These are phyloP conservation scores for Populus deltoides DNA, from an alignment of 345 rosid species.

Conservation along the genomic window DNA sequence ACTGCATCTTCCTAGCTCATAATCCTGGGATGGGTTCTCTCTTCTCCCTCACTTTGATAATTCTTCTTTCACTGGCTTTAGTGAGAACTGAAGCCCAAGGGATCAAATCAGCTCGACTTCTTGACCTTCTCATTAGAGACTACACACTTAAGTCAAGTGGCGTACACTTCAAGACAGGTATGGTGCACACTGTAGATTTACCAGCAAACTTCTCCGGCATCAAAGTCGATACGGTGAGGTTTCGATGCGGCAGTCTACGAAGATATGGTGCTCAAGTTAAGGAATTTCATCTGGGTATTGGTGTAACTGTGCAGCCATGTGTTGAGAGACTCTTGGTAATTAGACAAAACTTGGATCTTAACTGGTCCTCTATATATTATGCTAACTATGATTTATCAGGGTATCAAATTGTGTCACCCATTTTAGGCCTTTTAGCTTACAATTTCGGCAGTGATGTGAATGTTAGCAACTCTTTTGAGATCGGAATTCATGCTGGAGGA, in stretches of 20 bases:
- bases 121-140: constrained; percentile 75
- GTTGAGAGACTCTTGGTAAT: constrained; percentile 76
- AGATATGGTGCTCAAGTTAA: constrained; percentile 73
- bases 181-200: constrained; percentile 43
- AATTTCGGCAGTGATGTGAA: constrained; percentile 43
- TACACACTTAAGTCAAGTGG: constrained; percentile 60
- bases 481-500: constrained; percentile 45
- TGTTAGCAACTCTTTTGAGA: constrained; percentile 49
- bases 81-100: constrained; percentile 35
- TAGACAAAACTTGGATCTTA: constrained; percentile 58
- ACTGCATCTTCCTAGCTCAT: not conserved
- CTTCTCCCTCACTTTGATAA: constrained; percentile 19
- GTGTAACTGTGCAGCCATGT: constrained; percentile 69
- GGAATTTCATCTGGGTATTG: constrained; percentile 64
- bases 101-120: constrained; percentile 51
- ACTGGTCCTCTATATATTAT: constrained; percentile 75
- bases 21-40: constrained; percentile 38
- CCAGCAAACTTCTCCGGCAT: constrained; percentile 82
- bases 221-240: constrained; percentile 54
- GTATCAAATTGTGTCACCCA: constrained; percentile 70
- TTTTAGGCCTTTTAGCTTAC: constrained; percentile 77
- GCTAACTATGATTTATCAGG: constrained; percentile 74
- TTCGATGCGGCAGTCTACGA: constrained; percentile 85
- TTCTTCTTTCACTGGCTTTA: constrained; percentile 24
- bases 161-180: constrained; percentile 54